Percentiles rank a stretch among this genome's conserved stretches.
Evolutionary conservation across 768 basidiomycete species (phyloP).

Genomic region (Tephrocybe sp.): DNA sequence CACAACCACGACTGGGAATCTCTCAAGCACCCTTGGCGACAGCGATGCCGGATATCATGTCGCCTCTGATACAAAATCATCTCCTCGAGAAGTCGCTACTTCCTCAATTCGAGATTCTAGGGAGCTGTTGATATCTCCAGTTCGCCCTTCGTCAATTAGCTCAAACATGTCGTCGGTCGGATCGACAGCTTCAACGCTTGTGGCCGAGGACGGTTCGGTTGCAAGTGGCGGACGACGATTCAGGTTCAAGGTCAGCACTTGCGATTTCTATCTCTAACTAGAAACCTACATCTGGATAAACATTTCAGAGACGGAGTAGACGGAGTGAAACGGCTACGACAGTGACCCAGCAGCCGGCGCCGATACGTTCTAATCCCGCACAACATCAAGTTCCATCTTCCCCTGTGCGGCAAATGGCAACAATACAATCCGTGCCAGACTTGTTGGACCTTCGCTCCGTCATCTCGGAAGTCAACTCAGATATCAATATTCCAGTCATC

Average conservation of each 20-base stretch:
- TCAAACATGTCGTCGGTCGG: conserved; percentile 10
- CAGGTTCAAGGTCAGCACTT: conserved; percentile 2
- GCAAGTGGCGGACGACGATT: background rate
- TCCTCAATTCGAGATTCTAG: background rate
- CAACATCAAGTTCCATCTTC: background rate
- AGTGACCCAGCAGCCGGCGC: background rate
- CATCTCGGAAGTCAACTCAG: background rate
- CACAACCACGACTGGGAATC: too few relatives aligned
- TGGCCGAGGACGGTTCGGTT: conserved; percentile 22
- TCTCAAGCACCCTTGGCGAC: too few relatives aligned
- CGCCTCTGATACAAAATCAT: background rate
- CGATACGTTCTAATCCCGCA: background rate
- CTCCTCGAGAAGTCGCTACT: conserved; percentile 3
- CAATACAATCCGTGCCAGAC: conserved; percentile 5
- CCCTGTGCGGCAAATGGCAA: background rate
- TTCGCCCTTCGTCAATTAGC: conserved; percentile 7
- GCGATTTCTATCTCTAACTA: too few relatives aligned
- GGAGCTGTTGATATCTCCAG: conserved; percentile 4
- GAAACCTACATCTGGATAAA: too few relatives aligned
- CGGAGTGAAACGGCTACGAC: background rate
- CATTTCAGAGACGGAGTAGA: background rate
- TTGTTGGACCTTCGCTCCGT: background rate
- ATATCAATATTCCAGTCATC: background rate
- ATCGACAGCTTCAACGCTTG: conserved; percentile 23
- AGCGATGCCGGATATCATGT: conserved; percentile 2